Base-by-base conservation (phyloP, 2,329 filamentous ascomycete species). In the Exophiala spinifera region DNA sequence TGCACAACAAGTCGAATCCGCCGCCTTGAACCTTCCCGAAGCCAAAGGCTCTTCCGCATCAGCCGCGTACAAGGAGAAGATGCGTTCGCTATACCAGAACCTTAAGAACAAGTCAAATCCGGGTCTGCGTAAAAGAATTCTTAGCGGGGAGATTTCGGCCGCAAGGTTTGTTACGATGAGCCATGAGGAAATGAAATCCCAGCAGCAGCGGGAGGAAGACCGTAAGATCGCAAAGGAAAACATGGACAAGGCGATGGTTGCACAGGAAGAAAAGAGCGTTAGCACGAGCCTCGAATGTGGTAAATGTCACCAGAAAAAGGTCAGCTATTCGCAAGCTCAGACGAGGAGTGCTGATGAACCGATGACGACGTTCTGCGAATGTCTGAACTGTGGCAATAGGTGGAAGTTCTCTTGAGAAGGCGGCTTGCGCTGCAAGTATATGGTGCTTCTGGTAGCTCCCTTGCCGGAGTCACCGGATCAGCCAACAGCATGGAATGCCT, bases 161-260 rank as follows among this genome's bases (percentile, higher is more conserved):
- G 81, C 84, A 2, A 78, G 79, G 33, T 95, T 99, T 64, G 91
- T 96, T 53, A 76, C 78, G 65, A 96, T 99, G 94, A 82, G 84
- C 7, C 85, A 89, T 65, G 88, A 96, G 51, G 92, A 97, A 71
- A 83, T 99, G 69, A 95, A 95, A 76, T 94, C 88, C 45, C 86
- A 85, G 46, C 85, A 94, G 71, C 87, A 89, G 72, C 84, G 85
- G 57, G 84, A 83, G 65, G 82, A 86, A 67, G 91, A 96, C 63
- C 76, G 82, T 63, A 84, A 84, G 70, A 80, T 96, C 47, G 81
- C 91, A 69, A 84, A 88, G 73, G 90, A 96, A 74, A 99, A 99
- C 73, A 91, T 97, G 88, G 91, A 91, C 77, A 90, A 92, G 73
- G 90, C 94, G 1, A 95, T 97, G 85, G 91, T 95, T 10, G 89